Conservation (phyloP, 208 protist genomes). For the Leishmania martiniquensis region DNA sequence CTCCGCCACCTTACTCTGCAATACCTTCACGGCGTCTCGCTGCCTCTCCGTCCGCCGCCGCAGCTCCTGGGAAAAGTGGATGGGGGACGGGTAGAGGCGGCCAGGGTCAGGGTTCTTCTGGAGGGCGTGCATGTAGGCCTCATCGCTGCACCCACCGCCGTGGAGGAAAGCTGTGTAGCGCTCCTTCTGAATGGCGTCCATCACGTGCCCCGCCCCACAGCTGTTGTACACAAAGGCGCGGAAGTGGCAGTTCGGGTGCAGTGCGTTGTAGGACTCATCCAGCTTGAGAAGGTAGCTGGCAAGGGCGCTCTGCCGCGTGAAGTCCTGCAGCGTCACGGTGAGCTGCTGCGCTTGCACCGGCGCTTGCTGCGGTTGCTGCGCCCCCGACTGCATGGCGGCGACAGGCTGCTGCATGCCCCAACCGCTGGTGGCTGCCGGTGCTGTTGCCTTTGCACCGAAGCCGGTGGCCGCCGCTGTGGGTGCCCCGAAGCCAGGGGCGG, state of each 20-base stretch:
- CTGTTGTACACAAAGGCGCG: constrained; percentile 80
- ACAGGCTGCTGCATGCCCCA: constrained; percentile 11
- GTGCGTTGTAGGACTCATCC: constrained; percentile 72
- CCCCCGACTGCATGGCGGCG: not conserved
- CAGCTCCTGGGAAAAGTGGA: constrained; percentile 82
- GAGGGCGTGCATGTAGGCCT: constrained; percentile 57
- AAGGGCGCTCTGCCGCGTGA: constrained; percentile 54
- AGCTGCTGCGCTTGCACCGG: constrained; percentile 4
- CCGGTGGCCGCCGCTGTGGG: constrained; percentile 1
- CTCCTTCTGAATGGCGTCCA: constrained; percentile 60
- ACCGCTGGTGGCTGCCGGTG: not conserved
- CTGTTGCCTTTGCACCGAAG: constrained; percentile 19
- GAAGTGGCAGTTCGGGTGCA: constrained; percentile 69
- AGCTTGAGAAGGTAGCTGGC: constrained; percentile 66
- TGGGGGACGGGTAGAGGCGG: constrained; percentile 52
- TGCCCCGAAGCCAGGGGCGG: constrained; percentile 18
- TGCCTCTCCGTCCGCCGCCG: constrained; percentile 60
- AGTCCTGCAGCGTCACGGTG: constrained; percentile 43
- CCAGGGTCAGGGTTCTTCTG: constrained; percentile 58
- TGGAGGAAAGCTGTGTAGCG: constrained; percentile 59
- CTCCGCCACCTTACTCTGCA: constrained; percentile 41
- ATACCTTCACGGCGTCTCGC: constrained; percentile 38
- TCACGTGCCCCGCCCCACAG: constrained; percentile 52
- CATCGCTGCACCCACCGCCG: constrained; percentile 58
- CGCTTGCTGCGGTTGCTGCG: not conserved